A percentile compares a stretch with the other conserved stretches of the same genome.
phyloP scores from a whole-genome alignment of 2,329 filamentous ascomycete genomes.

The Cytospora piceicola region DNA sequence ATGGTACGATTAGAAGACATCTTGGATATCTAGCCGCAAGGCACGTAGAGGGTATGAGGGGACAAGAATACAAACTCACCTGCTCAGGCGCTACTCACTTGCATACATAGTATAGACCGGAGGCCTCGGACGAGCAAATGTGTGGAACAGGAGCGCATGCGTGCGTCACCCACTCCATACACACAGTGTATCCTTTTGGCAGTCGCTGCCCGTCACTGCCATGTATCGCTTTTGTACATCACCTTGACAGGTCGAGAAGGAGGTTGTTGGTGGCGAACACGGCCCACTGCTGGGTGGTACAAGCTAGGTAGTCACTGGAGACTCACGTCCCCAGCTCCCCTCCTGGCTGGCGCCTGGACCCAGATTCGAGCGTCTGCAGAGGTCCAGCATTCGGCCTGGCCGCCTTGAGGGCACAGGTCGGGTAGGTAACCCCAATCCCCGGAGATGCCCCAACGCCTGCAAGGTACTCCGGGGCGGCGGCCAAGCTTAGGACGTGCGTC shows the following conservation, averaged over 20 bases:
- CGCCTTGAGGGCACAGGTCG: background rate
- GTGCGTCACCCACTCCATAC: background rate
- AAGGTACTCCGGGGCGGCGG: background rate
- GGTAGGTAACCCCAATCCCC: background rate
- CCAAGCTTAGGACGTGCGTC: background rate
- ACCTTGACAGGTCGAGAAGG: no score
- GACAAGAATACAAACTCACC: background rate
- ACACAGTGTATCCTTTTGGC: background rate
- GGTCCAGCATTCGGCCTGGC: background rate
- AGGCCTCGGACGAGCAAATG: background rate
- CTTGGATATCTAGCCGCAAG: conserved; percentile 24
- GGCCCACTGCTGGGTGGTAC: background rate
- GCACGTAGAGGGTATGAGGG: conserved; percentile 13
- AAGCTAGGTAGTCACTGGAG: background rate
- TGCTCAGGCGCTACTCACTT: background rate
- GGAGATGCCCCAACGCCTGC: background rate
- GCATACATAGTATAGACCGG: no score
- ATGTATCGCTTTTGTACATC: background rate
- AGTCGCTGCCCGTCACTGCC: background rate
- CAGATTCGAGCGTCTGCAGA: background rate
- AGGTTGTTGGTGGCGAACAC: background rate
- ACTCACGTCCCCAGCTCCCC: background rate
- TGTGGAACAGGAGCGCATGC: background rate
- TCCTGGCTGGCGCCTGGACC: background rate
- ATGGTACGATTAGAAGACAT: background rate